Evolutionary conservation across 352 stramenopile species (phyloP), one percentile per base, ranked within the genome.

Genomic region (Pythium rhizo-oryzae): DNA sequence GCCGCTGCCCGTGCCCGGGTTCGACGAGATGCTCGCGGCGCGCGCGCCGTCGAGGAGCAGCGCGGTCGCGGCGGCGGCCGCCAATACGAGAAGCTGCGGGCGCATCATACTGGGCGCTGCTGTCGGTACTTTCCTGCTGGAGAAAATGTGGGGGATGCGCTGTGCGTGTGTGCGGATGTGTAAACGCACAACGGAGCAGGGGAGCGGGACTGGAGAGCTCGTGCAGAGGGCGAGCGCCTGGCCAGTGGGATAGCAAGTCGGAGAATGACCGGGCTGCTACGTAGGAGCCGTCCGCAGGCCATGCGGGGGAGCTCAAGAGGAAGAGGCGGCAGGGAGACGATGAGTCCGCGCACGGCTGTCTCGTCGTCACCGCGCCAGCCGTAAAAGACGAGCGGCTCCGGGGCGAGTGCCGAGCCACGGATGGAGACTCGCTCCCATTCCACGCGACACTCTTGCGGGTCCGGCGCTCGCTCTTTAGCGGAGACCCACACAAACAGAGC

Each of bases 191-290:
- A 47, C 12, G 35, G 12, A 41, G 35, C 35, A 15, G 28, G 2
- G 35, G 35, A 47, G 9, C 7, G 41, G 41, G 41, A 47, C 41
- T 47, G 41, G 12, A 7, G 15, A 16, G 41, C 35, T 41, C 35
- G 35, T 11, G 35, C 12, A 33, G 13, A 18, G 15, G 11, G 15
- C 41, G 41, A 47, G 41, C 41, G 13, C 18, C 58, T 43, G 57
- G 53, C 62, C 46, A 57, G 19, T 23, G 53, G 25, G 19, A 30
- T 28, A 41, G 62, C 62, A 51, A 68, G 52, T 68, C 61, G 28
- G 43, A 43, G n/a, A 68, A 61, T 68, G 52, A 19, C 28, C 9
- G 41, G 41, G 5, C 28, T 33, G 28, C 28, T 33, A 33, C 28
- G 28, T 33, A 33, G 28, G 28, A 33, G 28, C 28, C 28, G 28